Percentiles rank a stretch among this genome's conserved stretches.
Evolutionary conservation across 805 yeast species (phyloP).

Genomic region (Monosporozyma solicola): DNA sequence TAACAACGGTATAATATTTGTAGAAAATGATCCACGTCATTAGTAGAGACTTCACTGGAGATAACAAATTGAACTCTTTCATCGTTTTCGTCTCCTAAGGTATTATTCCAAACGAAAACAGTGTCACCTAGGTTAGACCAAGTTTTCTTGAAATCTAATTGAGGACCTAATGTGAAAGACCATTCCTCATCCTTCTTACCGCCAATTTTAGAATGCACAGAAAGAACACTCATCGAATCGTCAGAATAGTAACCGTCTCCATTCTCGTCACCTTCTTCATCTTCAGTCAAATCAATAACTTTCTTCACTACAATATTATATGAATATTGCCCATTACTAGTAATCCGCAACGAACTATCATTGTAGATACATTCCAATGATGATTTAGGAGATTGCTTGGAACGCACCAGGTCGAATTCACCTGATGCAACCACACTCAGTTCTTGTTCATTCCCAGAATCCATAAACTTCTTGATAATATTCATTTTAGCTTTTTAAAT

Average conservation of each 20-base stretch:
- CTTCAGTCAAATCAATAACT: constrained; percentile 59
- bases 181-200: constrained; percentile 59
- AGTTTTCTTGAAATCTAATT: constrained; percentile 46
- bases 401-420: constrained; percentile 61
- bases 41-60: constrained; percentile 44
- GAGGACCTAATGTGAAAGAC: constrained; percentile 56
- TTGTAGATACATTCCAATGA: constrained; percentile 73
- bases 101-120: constrained; percentile 71
- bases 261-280: constrained; percentile 40
- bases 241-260: constrained; percentile 34
- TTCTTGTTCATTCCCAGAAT: constrained; percentile 47
- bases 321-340: constrained; percentile 55
- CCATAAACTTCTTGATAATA: constrained; percentile 56
- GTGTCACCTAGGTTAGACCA: constrained; percentile 44
- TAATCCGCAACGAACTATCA: constrained; percentile 67
- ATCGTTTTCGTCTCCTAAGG: constrained; percentile 73
- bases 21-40: constrained; percentile 55
- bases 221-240: constrained; percentile 28
- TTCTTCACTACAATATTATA: constrained; percentile 66
- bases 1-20: constrained; percentile 54
- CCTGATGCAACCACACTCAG: constrained; percentile 70
- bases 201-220: constrained; percentile 28
- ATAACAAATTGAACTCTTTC: constrained; percentile 76
- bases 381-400: constrained; percentile 78
- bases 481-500: constrained; percentile 41